Evolutionary conservation across 176 grass and related monocot genomes (phyloP), one percentile per base, ranked within the genome.

Genomic region (Saccharum spontaneum): DNA sequence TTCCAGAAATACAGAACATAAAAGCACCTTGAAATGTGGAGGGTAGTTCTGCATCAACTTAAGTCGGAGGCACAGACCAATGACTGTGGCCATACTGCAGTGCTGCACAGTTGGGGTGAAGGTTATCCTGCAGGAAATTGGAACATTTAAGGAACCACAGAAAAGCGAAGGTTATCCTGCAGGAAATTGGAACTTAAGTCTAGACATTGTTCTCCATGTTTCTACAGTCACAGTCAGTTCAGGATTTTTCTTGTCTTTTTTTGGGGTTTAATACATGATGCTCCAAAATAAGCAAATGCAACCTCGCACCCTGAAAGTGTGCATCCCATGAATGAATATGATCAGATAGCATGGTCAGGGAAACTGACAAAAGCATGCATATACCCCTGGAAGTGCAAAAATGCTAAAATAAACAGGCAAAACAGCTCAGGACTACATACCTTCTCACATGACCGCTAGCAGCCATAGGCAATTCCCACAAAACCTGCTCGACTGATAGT

Each of bases 61-160:
- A 91, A 98, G 89, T 64, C 97, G 87, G 40, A 98, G 89, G 52
- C 97, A 95, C 81, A 98, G 85, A 33, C 93, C 93, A 64, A 98
- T 98, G 39, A 98, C 90, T 83, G 97, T 82, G 16, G 97, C 97
- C 97, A 98, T 94, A 83, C 93, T 98, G 79, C 97, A 98, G 84
- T 98, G 93, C 34, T 95, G 93, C 39, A 98, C 97, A 39, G 97
- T 98, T 87, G 97, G 97, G 54, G 97, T 98, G 93, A 98, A 98
- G 70, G 90, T 98, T 89, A 98, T 98, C 91, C 91, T 98, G 88
- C 78, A 92, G 50, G 69, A 34, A 85, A 88, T 71, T 69, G 57
- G 34, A 84, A 67, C 48, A 60, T 68, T 11, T 83, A 78, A 88
- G 52, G 30, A 79, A 52, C 44, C 67, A 10, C 22, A 5, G 28